Evolutionary conservation across 192 early-diverging fungal species (phyloP), one percentile per base, ranked within the genome.

Genomic region (Entomortierella lignicola): DNA sequence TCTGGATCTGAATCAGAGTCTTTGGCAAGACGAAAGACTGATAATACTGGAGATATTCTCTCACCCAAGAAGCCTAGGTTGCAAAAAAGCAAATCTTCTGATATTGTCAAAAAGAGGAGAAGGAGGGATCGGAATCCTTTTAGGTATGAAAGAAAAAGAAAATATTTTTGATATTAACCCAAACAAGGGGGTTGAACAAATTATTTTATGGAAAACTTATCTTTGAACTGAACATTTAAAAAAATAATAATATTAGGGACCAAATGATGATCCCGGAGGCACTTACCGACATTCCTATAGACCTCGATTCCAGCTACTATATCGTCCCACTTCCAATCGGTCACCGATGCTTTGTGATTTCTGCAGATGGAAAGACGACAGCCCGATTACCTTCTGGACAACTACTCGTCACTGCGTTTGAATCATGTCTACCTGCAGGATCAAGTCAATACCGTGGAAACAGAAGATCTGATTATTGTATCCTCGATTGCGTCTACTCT

Each of bases 211-310:
- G 39, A 6, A 13, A 10, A 10, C 12, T 58, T 50, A 39, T 23
- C 17, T 29, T 4, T 44, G 12, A 69, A 21, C 20, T 21, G 1
- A 0, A 7, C 25, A 23, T 12, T 13, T n/a, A 42, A 8, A 10
- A 26, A 32, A 21, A 54, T 47, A 57, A 34, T 55, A 59, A 10
- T 42, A 17, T 7, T 34, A 88, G 87, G 34, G 77, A 89, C 66
- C 86, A 87, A 58, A 63, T 89, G 23, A 89, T 89, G 88, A 84
- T 83, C 57, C 86, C 86, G 13, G 88, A 89, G 63, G 61, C 73
- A 42, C 71, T 89, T 71, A 55, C 72, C 18, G 82, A 82, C 26
- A 77, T 89, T 30, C 88, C 88, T 8, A 29, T 39, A 31, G 86
- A 89, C 62, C 79, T 89, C 23, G 72, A 77, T 30, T 67, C 70